Evolutionary conservation across 2,329 filamentous ascomycete genomes (phyloP), one percentile per base, ranked within the genome.

Genomic region (Nemania sp.): DNA sequence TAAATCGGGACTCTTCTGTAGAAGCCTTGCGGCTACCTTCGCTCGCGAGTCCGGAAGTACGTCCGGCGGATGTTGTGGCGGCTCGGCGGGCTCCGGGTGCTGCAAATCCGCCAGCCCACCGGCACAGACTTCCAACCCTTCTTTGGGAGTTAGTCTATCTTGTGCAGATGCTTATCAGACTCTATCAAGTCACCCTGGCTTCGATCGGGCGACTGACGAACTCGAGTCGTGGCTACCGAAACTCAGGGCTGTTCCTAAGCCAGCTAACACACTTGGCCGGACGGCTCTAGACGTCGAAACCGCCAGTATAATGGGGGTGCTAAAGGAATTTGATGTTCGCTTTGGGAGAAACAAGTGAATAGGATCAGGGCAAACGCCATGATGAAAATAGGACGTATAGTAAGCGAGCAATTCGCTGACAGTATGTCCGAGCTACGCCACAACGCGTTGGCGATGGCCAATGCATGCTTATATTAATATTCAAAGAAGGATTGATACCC

Each of bases 261-360:
- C 63, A 64, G 72, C 62, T 72, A 80, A 80, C 58, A 76, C 78
- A 62, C 78, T 78, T 62, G 80, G 81, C 68, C 83, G 83, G 63
- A 85, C 86, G 49, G 89, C 92, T 0, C 89, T 94, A 74, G 92
- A 94, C 77, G 91, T 94, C 18, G 92, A 94, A 80, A 91, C 92
- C 6, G 92, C 92, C 0, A 94, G 92, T 78, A 93, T 94, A 62
- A 94, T 94, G 92, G 91, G 90, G 49, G 92, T 94, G n/a, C 80
- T 94, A 67, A 92, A 92, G 79, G 90, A 92, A 70, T 94, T 94
- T 80, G 92, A 94, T 75, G 85, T 93, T 57, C 83, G 92, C 62
- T 94, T 94, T 77, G 89, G 89, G 18, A 77, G 81, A 64, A 80
- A 78, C 32, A 70, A 73, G 20, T 78, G 68, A 73, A 54, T 11